Conservation (phyloP, 225 moss, liverwort and hornwort genomes). For the Pseudoscleropodium purum region DNA sequence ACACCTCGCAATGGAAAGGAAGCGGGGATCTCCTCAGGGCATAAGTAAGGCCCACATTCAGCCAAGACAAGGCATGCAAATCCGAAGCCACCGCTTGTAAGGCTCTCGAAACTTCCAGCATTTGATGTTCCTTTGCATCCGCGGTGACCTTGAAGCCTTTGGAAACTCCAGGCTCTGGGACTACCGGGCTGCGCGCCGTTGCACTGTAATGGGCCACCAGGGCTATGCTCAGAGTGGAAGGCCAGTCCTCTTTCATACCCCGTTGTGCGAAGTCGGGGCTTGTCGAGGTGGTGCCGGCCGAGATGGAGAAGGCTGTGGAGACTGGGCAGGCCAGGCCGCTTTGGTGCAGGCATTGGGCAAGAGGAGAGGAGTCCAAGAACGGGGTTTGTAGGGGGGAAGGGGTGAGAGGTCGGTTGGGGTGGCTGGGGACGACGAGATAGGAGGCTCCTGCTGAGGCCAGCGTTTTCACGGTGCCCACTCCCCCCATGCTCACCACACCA, state of each 20-base stretch:
- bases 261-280: conserved; percentile 53
- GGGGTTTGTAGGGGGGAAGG: conserved; percentile 10
- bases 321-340: conserved; percentile 58
- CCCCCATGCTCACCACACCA: conserved; percentile 46
- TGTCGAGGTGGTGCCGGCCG: conserved; percentile 36
- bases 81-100: conserved; percentile 69
- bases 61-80: conserved; percentile 87
- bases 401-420: conserved; percentile 19
- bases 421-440: conserved; percentile 63
- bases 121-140: conserved; percentile 28
- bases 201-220: conserved; percentile 75
- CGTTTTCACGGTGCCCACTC: conserved; percentile 60
- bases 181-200: not conserved
- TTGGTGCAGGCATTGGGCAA: conserved; percentile 56
- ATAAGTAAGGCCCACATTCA: conserved; percentile 61
- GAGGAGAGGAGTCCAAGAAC: conserved; percentile 12
- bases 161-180: not conserved
- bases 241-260: conserved; percentile 88
- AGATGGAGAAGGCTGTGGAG: conserved; percentile 67
- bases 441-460: conserved; percentile 65
- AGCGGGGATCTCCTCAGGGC: conserved; percentile 62
- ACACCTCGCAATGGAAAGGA: conserved; percentile 91
- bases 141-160: conserved; percentile 7
- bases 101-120: conserved; percentile 43
- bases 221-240: conserved; percentile 73